A percentile compares a stretch with the other conserved stretches of the same genome.
phyloP scores from a whole-genome alignment of 106 monocot genomes.

The Vanilla planifolia region DNA sequence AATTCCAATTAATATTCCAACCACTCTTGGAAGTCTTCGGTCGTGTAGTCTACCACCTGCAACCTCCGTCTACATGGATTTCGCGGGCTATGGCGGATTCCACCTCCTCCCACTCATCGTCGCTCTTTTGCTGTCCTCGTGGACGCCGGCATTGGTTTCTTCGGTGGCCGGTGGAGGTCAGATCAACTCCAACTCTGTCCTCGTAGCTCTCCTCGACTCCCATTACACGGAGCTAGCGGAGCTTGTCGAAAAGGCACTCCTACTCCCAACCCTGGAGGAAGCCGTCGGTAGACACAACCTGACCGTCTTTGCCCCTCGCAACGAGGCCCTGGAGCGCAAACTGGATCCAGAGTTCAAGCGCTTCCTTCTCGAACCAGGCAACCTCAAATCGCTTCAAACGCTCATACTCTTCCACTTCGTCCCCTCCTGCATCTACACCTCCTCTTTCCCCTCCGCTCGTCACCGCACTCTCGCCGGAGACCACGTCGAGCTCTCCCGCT shows the following conservation, averaged over 20 bases:
- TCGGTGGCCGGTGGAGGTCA: neutral
- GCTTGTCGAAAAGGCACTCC: constrained; percentile 87
- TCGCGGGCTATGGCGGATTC: too few species aligned
- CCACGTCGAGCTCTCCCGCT: constrained; percentile 20
- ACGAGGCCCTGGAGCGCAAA: constrained; percentile 82
- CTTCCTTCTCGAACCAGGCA: constrained; percentile 83
- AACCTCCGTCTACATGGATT: neutral
- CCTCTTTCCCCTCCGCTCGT: constrained; percentile 10
- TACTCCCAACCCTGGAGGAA: constrained; percentile 68
- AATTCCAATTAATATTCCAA: too few species aligned
- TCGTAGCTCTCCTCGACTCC: constrained; percentile 50
- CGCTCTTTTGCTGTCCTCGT: neutral
- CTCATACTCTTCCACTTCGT: constrained; percentile 51
- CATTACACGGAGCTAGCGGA: constrained; percentile 88
- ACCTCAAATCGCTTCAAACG: constrained; percentile 61
- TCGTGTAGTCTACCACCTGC: too few species aligned
- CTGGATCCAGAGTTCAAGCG: constrained; percentile 94
- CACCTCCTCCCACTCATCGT: neutral
- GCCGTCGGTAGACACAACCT: constrained; percentile 70
- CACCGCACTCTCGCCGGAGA: constrained; percentile 48
- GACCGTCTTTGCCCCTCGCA: constrained; percentile 85
- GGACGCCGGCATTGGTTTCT: neutral
- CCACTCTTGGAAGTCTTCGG: too few species aligned
- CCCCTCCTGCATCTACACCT: constrained; percentile 24
- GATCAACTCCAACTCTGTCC: constrained; percentile 44